Evolutionary conservation across 768 basidiomycete species (phyloP), one percentile per base, ranked within the genome.

Genomic region (Leccinellum luteum): DNA sequence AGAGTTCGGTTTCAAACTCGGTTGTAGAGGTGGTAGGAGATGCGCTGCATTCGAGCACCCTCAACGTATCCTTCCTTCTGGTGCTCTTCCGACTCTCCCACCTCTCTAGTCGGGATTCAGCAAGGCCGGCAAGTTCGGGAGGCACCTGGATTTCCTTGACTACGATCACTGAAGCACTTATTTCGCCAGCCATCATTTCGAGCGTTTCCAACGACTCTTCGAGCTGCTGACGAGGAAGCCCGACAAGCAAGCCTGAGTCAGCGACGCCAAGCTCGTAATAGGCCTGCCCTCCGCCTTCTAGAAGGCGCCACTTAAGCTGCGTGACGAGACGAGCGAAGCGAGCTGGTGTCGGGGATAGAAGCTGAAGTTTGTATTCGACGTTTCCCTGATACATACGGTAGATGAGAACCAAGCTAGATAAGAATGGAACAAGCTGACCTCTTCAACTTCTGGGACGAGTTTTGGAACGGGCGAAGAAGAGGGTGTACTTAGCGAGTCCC

Each of bases 321-420:
- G 95, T 98, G 55, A 94, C 90, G 21, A 98, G 87, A 58, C 87
- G 84, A 4, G 83, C 81, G 63, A 92, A 92, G 48, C 91, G 90
- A 4, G 84, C 79, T 0, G 85, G 83, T 14, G 89, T 80, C 0
- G 94, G 92, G 50, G 85, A 79, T 41, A 94, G 81, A 21, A 96
- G 85, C 70, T 94, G 92, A 32, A 96, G 82, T 73, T 97, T 97
- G 78, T 97, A 97, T 73, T 97, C 94, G 58, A 97, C 85, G 66
- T 94, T 94, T 9, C 94, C 94, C 73, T 89, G 78, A 21, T 25
- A 43, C 21, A 30, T 8, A 6, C 15, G 6, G 35, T 41, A n/a
- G 28, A 1, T 23, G 10, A 32, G 55, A n/a, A 13, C 30, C n/a
- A 19, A 32, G 51, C 32, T 3, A 28, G 6, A n/a, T 15, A 23